Conservation (phyloP, 257 asterid species). For the Petrea volubilis region DNA sequence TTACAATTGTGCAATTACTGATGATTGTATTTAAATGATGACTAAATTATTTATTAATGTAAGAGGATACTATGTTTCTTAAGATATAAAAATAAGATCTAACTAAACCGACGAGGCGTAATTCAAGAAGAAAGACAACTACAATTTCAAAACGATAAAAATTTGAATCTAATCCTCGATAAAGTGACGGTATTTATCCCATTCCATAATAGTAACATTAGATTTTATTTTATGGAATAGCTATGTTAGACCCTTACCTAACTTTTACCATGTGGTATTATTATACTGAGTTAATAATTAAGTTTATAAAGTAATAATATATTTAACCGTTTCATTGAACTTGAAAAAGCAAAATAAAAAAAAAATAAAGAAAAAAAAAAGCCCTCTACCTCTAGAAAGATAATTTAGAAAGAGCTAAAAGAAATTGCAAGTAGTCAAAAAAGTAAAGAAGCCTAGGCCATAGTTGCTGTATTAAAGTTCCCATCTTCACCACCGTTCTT, state of each 20-base stretch:
- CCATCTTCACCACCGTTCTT: constrained; percentile 16
- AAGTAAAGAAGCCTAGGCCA: constrained; percentile 29
- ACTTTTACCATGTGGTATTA: not conserved
- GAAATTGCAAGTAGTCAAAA: constrained; percentile 44
- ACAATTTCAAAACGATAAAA: too few relatives aligned
- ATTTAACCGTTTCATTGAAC: not conserved
- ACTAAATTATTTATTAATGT: too few relatives aligned
- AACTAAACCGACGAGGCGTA: not conserved
- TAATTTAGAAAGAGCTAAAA: constrained; percentile 6
- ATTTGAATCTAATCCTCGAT: too few relatives aligned
- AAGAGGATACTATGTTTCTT: too few relatives aligned
- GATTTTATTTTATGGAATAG: not conserved
- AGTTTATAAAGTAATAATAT: not conserved
- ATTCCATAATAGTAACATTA: not conserved
- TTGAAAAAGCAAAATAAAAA: not conserved
- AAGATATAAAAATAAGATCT: too few relatives aligned
- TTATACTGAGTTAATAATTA: not conserved
- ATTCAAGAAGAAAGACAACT: too few relatives aligned
- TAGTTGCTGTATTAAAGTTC: constrained; percentile 30
- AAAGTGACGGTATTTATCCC: not conserved
- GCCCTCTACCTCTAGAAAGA: not conserved
- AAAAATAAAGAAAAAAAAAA: not conserved
- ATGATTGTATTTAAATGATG: too few relatives aligned
- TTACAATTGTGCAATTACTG: too few relatives aligned
- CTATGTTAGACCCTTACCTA: too few relatives aligned